Evolutionary conservation across 495 filamentous ascomycete species (phyloP), one percentile per base, ranked within the genome.

Genomic region (Aspergillus carlsbadensis): DNA sequence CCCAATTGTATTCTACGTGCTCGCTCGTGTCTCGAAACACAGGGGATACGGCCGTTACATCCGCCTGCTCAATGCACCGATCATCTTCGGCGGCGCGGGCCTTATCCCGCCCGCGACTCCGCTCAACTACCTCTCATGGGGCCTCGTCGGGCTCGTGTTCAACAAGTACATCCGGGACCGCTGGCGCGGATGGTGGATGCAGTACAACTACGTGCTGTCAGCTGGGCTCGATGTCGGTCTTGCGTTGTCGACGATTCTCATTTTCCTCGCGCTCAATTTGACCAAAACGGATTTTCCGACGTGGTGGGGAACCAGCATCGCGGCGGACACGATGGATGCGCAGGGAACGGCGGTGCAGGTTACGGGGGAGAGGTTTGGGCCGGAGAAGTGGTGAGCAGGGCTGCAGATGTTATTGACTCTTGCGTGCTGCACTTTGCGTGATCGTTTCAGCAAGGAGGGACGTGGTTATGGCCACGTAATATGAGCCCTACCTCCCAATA

Each of bases 161-260:
- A 87, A 89, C 66, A 86, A 81, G 65, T 82, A 70, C 49, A 81
- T 89, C 56, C 76, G 82, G 36, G 74, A 84, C 57, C 76, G 78
- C 56, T 84, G 75, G 69, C 80, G 76, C 31, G 86, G 86, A 31
- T 90, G 87, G 87, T 90, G 86, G 87, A 75, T 86, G 74, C 83
- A 86, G 57, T 90, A 89, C 68, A 92, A 91, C 74, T 92, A 90
- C 66, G 76, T 90, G 60, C 81, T 85, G 0, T 88, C 87, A 18
- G 87, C 88, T 0, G 88, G 83, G 3, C 73, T 92, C 55, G 86
- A 90, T 61, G 80, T 82, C 44, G 88, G 87, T 11, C 74, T 91
- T 20, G 80, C 81, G 2, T 68, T 90, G 6, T 79, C 75, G 44
- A 88, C 86, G 0, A 80, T 92, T 48, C 62, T 91, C 20, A 87